phyloP scores from a whole-genome alignment of 106 monocot genomes.

The Narthecium ossifragum region DNA sequence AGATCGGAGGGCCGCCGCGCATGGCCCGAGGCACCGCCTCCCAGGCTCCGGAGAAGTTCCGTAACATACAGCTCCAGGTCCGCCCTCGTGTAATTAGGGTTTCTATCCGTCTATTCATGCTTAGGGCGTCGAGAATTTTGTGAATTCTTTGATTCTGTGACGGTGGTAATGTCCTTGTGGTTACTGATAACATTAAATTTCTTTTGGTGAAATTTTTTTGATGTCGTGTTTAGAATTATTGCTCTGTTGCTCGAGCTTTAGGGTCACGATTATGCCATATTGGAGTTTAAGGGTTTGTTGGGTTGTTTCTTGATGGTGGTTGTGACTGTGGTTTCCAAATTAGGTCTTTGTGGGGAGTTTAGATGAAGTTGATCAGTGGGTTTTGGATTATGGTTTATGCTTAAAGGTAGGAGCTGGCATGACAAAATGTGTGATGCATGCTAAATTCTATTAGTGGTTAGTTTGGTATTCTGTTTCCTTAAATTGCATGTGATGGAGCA shows the following conservation, averaged over 20 bases:
- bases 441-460: too few species aligned
- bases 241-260: not conserved
- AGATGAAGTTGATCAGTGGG: too few species aligned
- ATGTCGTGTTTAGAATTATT: not conserved
- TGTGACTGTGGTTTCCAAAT: too few species aligned
- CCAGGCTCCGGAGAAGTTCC: constrained; percentile 25
- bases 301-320: too few species aligned
- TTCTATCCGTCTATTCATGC: not conserved
- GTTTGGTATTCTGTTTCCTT: too few species aligned
- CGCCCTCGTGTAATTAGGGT: not conserved
- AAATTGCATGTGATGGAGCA: too few species aligned
- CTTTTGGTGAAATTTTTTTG: not conserved
- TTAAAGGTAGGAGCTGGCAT: too few species aligned
- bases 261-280: not conserved
- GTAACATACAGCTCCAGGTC: constrained; percentile 40
- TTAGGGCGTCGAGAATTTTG: not conserved
- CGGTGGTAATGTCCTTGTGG: not conserved
- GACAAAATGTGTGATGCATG: too few species aligned
- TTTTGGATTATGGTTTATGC: too few species aligned
- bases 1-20: constrained; percentile 26
- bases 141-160: not conserved
- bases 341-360: too few species aligned
- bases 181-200: not conserved
- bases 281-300: not conserved
- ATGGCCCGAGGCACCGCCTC: constrained; percentile 17